Base-by-base conservation (phyloP, 2,329 filamentous ascomycete genomes). In the Thyridium curvatum region DNA sequence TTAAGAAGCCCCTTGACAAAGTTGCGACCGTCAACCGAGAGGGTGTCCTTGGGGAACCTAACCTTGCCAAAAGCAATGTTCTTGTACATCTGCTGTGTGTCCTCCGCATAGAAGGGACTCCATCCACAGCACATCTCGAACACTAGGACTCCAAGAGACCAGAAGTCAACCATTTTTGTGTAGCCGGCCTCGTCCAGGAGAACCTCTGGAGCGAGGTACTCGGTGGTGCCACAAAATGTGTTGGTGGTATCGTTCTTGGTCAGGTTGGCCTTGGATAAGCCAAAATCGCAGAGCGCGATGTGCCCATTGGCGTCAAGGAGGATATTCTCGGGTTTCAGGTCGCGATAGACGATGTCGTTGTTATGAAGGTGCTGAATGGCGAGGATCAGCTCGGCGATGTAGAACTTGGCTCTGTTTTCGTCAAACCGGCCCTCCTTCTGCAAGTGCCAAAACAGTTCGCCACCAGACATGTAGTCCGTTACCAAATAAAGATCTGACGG, bases 1-100 rank as follows among this genome's bases (percentile, higher is more conserved):
- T 98, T 98, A 40, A 98, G 77, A 45, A 98, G 69, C 15, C 93
- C 93, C 71, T 98, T 98, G 56, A 98, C 93, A 54, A 98, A 98
- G 64, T 95, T 97, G 42, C 93, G 80, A 42, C 93, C 93, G 62
- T 98, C 93, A 31, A 89, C 84, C 44, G 89, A 96, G 26, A 98
- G 70, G 2, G 93, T 94, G 61, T 98, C 93, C 48, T 90, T 79
- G 8, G 93, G 93, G 61, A 98, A 98, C 44, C 93, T 78, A 41
- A 98, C 93, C 60, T 98, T 98, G 58, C 93, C 93, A 56, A 98
- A 98, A 0, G 93, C 93, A 59, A 98, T 98, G 68, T 98, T 98
- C 72, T 98, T 98, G 72, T 98, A 98, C 93, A 98, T 98, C 62
- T 98, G 93, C 64, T 98, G 93, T 1, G 93, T 98, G 57, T 98